Conservation (phyloP, 768 basidiomycete species). For the Lyophyllum atratum region DNA sequence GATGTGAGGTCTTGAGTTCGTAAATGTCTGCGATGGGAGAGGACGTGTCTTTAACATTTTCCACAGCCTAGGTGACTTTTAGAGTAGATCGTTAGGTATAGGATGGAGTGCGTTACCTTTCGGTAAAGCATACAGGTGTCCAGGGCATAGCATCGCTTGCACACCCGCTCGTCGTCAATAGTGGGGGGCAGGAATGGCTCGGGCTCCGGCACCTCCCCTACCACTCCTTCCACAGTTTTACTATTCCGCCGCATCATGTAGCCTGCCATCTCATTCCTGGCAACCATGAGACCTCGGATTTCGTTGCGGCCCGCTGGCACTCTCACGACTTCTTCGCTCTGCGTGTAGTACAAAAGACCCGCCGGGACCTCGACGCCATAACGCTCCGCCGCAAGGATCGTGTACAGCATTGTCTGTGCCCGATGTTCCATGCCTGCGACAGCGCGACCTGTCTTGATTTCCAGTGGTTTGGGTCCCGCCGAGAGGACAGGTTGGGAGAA, state of each 20-base stretch:
- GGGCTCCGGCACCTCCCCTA: conserved; percentile 11
- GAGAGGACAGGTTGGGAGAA: conserved; percentile 25
- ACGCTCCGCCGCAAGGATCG: conserved; percentile 86
- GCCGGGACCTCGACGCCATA: conserved; percentile 80
- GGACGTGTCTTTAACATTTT: conserved; percentile 53
- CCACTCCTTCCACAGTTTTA: conserved; percentile 14
- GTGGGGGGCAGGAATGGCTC: conserved; percentile 82
- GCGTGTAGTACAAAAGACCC: conserved; percentile 93
- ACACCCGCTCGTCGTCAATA: conserved; percentile 78
- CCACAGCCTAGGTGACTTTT: conserved; percentile 56
- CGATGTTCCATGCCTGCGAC: conserved; percentile 85
- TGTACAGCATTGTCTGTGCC: conserved; percentile 98
- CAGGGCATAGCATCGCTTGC: conserved; percentile 78
- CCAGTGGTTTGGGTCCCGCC: conserved; percentile 70
- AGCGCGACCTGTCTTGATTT: conserved; percentile 93
- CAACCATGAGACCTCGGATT: conserved; percentile 76
- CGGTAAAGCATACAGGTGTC: conserved; percentile 96
- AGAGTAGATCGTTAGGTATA: not conserved
- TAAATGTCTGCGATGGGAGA: conserved; percentile 71
- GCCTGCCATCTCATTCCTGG: conserved; percentile 82
- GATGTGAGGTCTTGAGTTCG: conserved; percentile 76
- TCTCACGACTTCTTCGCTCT: conserved; percentile 82
- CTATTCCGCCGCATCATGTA: conserved; percentile 63
- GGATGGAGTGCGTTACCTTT: conserved; percentile 48
- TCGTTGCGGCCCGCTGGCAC: conserved; percentile 85